A percentile compares a stretch with the other conserved stretches of the same genome.
Evolutionary conservation across 2,329 filamentous ascomycete genomes (phyloP).

Genomic region (Aspergillus sojae): DNA sequence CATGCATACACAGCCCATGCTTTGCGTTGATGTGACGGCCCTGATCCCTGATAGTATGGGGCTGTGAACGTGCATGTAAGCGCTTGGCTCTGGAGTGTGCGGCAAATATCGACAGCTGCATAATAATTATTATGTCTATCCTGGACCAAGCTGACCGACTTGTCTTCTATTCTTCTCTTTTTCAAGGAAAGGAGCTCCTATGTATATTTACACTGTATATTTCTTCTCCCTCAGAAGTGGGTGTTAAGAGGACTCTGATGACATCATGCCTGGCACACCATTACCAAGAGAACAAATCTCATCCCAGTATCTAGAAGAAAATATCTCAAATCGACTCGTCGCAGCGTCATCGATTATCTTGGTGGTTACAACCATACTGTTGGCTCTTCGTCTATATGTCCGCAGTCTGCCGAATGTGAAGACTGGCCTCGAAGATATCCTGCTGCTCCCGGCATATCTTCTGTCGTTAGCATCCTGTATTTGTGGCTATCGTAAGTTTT

Average conservation of each 20-base stretch:
- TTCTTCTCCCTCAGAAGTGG: neutral
- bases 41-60: too few species aligned
- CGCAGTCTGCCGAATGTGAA: neutral
- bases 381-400: neutral
- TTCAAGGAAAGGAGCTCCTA: neutral
- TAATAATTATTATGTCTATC: neutral
- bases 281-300: neutral
- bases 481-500: neutral
- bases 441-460: neutral
- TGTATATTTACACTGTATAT: neutral
- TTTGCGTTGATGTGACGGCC: neutral
- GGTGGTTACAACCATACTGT: neutral
- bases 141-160: neutral
- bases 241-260: neutral
- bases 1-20: neutral
- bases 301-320: neutral
- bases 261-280: neutral
- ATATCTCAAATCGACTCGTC: neutral
- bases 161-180: neutral
- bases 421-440: neutral
- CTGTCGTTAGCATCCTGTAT: neutral
- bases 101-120: neutral
- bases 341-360: neutral
- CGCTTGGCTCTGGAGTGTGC: too few species aligned
- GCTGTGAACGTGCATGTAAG: neutral